Percentiles rank a stretch among this genome's conserved stretches.
These are phyloP conservation scores for Boeremia exigua DNA, from an alignment of 2,329 filamentous ascomycete species.

Conservation along the genomic window DNA sequence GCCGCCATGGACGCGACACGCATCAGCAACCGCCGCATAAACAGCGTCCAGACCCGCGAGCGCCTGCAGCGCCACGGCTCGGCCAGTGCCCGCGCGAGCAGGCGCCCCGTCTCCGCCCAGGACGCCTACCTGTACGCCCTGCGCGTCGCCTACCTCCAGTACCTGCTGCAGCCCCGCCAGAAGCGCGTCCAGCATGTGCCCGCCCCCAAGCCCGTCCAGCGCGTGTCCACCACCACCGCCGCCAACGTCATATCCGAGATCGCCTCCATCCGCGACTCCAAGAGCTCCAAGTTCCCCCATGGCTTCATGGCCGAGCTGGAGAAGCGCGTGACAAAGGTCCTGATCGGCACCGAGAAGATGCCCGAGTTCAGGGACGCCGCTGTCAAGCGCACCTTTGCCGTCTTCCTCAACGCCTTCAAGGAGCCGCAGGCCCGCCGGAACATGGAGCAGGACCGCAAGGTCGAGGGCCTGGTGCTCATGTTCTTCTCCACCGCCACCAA, in stretches of 20 bases:
- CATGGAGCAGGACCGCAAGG: conserved; percentile 90
- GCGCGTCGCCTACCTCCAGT: conserved; percentile 87
- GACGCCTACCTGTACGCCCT: conserved; percentile 93
- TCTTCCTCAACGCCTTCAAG: conserved; percentile 92
- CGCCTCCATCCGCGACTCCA: conserved; percentile 68
- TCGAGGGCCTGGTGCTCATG: conserved; percentile 91
- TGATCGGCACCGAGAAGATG: conserved; percentile 81
- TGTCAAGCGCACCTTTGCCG: conserved; percentile 92
- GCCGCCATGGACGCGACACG: conserved; percentile 40
- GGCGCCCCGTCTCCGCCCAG: conserved; percentile 59
- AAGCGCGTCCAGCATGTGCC: conserved; percentile 87
- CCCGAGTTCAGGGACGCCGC: conserved; percentile 90
- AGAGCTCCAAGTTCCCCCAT: conserved; percentile 74
- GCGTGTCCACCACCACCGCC: conserved; percentile 74
- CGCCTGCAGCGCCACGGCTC: conserved; percentile 48
- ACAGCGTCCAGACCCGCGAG: conserved; percentile 52
- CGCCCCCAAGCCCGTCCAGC: conserved; percentile 66
- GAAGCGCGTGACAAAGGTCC: conserved; percentile 79
- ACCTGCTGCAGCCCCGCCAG: conserved; percentile 88
- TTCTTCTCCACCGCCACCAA: conserved; percentile 96
- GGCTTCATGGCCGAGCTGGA: conserved; percentile 73
- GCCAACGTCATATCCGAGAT: conserved; percentile 87
- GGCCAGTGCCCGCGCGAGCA: conserved; percentile 36
- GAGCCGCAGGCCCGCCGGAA: conserved; percentile 85
- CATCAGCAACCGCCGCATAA: conserved; percentile 48